Percentiles rank a stretch among this genome's conserved stretches.
phyloP scores from a whole-genome alignment of 495 filamentous ascomycete species.

The Podospora didyma region DNA sequence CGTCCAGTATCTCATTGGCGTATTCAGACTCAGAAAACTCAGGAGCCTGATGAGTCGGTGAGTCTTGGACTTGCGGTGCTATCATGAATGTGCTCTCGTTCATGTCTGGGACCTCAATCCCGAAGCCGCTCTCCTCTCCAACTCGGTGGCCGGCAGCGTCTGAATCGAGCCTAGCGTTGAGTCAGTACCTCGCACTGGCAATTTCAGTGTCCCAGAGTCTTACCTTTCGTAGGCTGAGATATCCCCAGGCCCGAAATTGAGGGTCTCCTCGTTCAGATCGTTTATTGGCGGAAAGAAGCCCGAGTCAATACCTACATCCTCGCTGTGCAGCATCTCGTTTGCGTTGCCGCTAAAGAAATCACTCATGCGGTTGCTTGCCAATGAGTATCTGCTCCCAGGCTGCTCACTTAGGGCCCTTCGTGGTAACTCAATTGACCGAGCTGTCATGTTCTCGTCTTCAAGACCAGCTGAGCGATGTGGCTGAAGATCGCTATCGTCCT shows the following conservation, averaged over 20 bases:
- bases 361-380: constrained; percentile 56
- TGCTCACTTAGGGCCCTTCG: constrained; percentile 57
- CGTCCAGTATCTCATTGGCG: constrained; percentile 17
- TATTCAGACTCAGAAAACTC: constrained; percentile 10
- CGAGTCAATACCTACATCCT: constrained; percentile 49
- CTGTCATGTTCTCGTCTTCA: constrained; percentile 66
- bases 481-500: constrained; percentile 50
- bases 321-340: constrained; percentile 33
- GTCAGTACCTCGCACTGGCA: constrained; percentile 10
- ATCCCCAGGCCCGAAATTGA: constrained; percentile 11
- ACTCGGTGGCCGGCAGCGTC: constrained; percentile 32
- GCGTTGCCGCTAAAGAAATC: constrained; percentile 51
- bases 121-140: constrained; percentile 42
- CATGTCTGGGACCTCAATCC: constrained; percentile 40
- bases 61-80: constrained; percentile 25
- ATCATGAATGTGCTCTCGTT: constrained; percentile 44
- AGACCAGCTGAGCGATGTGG: constrained; percentile 62
- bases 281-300: constrained; percentile 36
- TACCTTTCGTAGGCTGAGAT: constrained; percentile 21
- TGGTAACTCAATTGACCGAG: constrained; percentile 65
- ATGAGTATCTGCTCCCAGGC: constrained; percentile 30
- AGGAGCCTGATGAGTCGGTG: constrained; percentile 8
- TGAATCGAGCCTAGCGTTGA: constrained; percentile 28
- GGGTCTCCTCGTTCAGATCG: constrained; percentile 28
- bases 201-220: background rate